Base-by-base conservation (phyloP, 345 rosid species). In the Limnanthes douglasii region DNA sequence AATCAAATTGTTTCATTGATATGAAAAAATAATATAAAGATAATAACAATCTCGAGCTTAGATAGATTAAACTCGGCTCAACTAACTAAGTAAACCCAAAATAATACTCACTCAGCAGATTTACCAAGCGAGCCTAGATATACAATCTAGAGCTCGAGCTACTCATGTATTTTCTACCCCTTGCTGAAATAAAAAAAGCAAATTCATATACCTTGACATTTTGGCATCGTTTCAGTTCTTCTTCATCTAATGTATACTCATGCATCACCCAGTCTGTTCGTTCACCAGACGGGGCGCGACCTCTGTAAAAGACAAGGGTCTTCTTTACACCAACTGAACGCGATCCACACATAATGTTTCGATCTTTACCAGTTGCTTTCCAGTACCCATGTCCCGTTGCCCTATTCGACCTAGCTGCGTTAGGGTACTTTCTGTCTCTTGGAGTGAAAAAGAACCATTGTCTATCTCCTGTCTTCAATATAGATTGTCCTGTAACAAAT, bases 211-310 rank as follows among this genome's bases (percentile, higher is more conserved):
- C 97, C 78, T 72, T 48, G 8, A 60, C 53, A 50, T 75, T 80
- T 32, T 56, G 62, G 43, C 85, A 82, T 41, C 73, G 65, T 44
- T 63, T 64, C 6, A 78, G 78, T 29, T 86, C 97, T 25, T 73
- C 85, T 45, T 82, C 73, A 30, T 78, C 82, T 37, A 86, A 12
- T 0, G 88, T 64, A 45, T 86, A 86, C 53, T 86, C 97, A 6
- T 86, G 97, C 94, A 86, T 86, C 34, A 82, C 94, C 97, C 97
- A 86, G 51, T 86, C 78, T 19, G 88, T 82, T 30, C 97, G 56
- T n/a, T 64, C 56, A 11, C 97, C 94, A 39, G 2, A 63, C 2
- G 94, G 97, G 5, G 97, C 88, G 16, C 88, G 82, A 16, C 97
- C 94, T 46, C 54, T 55, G 20, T 86, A 75, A 53, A 75, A 82